These are phyloP conservation scores for Malassezia vespertilionis DNA, from an alignment of 1,284 basidiomycete genomes.

Conservation along the genomic window DNA sequence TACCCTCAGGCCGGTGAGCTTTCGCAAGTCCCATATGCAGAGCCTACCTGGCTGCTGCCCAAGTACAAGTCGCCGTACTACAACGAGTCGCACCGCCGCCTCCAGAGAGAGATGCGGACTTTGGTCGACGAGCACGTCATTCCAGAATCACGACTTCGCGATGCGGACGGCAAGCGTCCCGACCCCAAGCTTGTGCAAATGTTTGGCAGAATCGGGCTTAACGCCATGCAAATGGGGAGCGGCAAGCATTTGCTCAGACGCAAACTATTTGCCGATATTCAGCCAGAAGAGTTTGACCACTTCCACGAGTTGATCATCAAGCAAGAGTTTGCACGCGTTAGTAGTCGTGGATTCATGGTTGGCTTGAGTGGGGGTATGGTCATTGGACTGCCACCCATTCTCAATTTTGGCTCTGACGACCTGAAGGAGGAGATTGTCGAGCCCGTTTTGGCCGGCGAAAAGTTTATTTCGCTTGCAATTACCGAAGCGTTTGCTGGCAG, in stretches of 20 bases:
- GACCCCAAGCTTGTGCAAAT: conserved; percentile 44
- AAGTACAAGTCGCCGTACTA: conserved; percentile 48
- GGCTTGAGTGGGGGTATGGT: conserved; percentile 49
- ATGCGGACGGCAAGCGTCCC: conserved; percentile 41
- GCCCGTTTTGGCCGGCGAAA: conserved; percentile 68
- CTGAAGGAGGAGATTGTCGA: conserved; percentile 67
- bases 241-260: conserved; percentile 67
- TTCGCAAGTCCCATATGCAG: conserved; percentile 45
- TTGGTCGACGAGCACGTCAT: conserved; percentile 29
- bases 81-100: conserved; percentile 47
- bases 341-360: conserved; percentile 55
- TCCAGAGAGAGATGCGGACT: conserved; percentile 47
- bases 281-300: conserved; percentile 75
- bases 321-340: conserved; percentile 69
- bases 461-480: conserved; percentile 72
- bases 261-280: conserved; percentile 69
- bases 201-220: conserved; percentile 51
- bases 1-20: conserved; percentile 25
- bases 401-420: conserved; percentile 71
- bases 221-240: conserved; percentile 82
- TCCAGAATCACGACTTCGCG: conserved; percentile 34
- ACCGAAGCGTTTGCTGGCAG: conserved; percentile 80
- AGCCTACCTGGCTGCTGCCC: conserved; percentile 35
- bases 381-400: conserved; percentile 51
- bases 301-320: conserved; percentile 71